Base-by-base conservation (phyloP, 371 early-diverging fungal species). In the Mortierella sp. region DNA sequence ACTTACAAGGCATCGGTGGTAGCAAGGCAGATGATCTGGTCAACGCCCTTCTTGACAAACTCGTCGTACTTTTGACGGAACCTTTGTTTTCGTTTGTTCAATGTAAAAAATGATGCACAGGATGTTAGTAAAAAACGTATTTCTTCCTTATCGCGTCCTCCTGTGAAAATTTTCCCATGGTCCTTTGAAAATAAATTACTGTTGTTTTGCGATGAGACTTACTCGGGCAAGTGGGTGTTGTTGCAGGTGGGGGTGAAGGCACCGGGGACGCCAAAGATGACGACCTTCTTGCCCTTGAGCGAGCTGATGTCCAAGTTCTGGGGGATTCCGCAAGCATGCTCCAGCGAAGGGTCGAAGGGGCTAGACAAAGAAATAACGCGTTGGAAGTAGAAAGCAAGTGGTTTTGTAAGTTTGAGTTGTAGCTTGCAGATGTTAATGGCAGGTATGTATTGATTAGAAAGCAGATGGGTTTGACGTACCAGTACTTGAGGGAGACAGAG, bases 231-330 rank as follows among this genome's bases (percentile, higher is more conserved):
- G 77, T 95, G 96, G 68, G 85, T 64, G 83, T 92, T 92, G 41
- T 91, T 90, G 86, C 95, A 95, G 41, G 93, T 91, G 10, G 95
- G 95, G 24, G 94, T 93, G 71, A 88, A 87, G n/a, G 80, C 87
- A 71, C 89, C 94, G 24, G 95, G 95, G 43, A 95, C 93, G 47
- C 91, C 91, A 80, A 95, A 91, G 80, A 95, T 89, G 53, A 95
- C 90, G 11, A 91, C 94, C 85, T 90, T 92, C 89, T 94, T 94
- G 77, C 90, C 91, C 82, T 89, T 90, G 75, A 94, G 87, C 66
- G 92, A 89, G 78, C 88, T 88, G 70, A 73, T 37, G 44, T 73
- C 71, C 73, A 79, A 53, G 47, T 68, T 69, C 71, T 79, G 79
- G 67, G 85, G 79, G 64, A 84, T 64, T 19, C 85, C 85, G 68